Percentiles rank a stretch among this genome's conserved stretches.
Conservation (phyloP, 345 rosid species). For the Balakata baccata region DNA sequence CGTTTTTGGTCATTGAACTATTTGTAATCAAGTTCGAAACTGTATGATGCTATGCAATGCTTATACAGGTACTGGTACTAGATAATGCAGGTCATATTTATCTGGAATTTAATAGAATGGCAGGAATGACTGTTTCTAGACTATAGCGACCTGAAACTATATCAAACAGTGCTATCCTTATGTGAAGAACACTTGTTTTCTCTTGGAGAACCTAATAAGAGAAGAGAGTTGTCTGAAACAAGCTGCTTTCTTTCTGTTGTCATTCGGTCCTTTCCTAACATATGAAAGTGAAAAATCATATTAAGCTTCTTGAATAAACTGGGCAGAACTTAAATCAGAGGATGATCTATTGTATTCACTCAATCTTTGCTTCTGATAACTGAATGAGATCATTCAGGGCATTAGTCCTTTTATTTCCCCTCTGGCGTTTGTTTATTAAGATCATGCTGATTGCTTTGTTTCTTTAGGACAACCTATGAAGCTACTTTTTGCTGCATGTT, state of each 20-base stretch:
- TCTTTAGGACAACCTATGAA: background rate
- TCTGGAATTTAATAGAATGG: background rate
- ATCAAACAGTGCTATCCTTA: background rate
- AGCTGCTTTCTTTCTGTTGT: background rate
- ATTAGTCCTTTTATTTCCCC: background rate
- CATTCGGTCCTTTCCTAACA: background rate
- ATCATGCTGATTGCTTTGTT: background rate
- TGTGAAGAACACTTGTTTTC: background rate
- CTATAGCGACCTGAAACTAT: background rate
- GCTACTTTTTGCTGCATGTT: background rate
- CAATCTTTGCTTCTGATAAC: background rate
- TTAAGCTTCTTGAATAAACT: background rate
- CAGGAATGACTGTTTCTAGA: background rate
- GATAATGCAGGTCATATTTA: background rate
- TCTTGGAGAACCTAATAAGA: constrained; percentile 1
- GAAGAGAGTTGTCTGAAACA: background rate
- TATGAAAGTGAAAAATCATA: background rate
- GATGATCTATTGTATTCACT: background rate
- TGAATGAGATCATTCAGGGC: background rate
- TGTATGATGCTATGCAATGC: background rate
- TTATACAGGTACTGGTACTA: background rate
- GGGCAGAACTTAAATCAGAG: background rate
- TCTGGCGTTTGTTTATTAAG: background rate
- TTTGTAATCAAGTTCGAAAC: background rate
- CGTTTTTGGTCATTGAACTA: background rate